Evolutionary conservation across 768 basidiomycete species (phyloP).

Genomic region (Asterophora lycoperdoides): DNA sequence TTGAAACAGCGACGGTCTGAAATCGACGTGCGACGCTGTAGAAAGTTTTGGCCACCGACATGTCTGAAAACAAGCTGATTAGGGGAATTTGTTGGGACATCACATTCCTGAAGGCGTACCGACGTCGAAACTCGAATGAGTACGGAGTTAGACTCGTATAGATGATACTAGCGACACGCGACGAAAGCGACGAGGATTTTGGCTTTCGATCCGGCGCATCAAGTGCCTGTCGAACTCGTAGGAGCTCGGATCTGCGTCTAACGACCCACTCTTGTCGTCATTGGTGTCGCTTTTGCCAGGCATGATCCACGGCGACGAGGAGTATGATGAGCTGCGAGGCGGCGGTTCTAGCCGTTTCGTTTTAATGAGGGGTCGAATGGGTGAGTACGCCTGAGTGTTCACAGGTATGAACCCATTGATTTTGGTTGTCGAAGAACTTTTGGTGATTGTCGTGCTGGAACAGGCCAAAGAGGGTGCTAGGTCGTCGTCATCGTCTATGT

Average conservation of each 20-base stretch:
- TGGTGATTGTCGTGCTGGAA: constrained; percentile 9
- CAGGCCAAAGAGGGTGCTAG: constrained; percentile 3
- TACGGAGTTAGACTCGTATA: constrained; percentile 7
- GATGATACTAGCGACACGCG: constrained; percentile 14
- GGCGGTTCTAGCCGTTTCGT: constrained; percentile 27
- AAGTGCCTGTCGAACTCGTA: constrained; percentile 40
- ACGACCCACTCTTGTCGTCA: constrained; percentile 30
- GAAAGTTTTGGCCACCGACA: constrained; percentile 6
- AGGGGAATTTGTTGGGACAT: neutral
- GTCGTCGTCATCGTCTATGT: constrained; percentile 7
- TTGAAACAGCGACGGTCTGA: neutral
- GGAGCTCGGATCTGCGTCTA: constrained; percentile 28
- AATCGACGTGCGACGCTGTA: no score
- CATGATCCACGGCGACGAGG: constrained; percentile 34
- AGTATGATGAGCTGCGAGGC: constrained; percentile 31
- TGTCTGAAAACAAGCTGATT: neutral
- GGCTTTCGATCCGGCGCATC: constrained; percentile 37
- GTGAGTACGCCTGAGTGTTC: constrained; percentile 11
- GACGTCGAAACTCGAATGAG: neutral
- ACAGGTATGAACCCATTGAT: constrained; percentile 34
- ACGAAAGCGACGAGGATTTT: constrained; percentile 26
- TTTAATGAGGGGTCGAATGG: constrained; percentile 16
- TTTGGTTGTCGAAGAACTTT: constrained; percentile 25
- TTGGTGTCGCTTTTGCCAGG: constrained; percentile 28
- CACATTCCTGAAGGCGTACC: neutral